Base-by-base conservation (phyloP, 192 early-diverging fungal species). In the Pilobolus umbonatus region DNA sequence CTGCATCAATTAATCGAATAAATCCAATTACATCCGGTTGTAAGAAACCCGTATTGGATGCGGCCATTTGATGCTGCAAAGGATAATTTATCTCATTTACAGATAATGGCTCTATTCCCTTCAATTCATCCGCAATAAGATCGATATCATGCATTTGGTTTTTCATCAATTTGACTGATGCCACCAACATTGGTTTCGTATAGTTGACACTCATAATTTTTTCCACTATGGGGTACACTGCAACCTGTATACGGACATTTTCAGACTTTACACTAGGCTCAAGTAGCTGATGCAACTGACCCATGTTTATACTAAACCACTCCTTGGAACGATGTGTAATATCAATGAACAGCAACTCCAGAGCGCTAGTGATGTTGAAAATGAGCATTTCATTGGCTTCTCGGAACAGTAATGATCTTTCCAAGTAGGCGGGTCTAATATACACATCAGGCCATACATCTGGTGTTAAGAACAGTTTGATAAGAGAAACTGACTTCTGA, bases 261-360 rank as follows among this genome's bases (percentile, higher is more conserved):
- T 96, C 94, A 1, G 82, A 83, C 5, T 79, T 71, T 14, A 93
- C 71, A 65, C 85, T 87, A 22, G 75, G 73, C 60, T 86, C 88
- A 32, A 94, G 48, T 11, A 80, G 68, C 52, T 78, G 77, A 35
- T 89, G 80, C 2, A 94, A 64, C 0, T 74, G 65, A 5, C 55
- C 61, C 28, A 92, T 68, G 57, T 90, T 85, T 44, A 67, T 64
- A 31, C 84, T 44, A 17, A 88, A 80, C 87, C 87, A 91, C 14
- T 78, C 69, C 0, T 64, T 45, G 2, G 80, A 65, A 35, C 86
- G 86, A 43, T 75, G 65, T 40, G 82, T 78, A 0, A 87, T 64
- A 22, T 86, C 69, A 9, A 78, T 69, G 14, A 74, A 50, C 31
- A 94, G 64, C 19, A 90, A 75, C 22, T 94, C 87, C 28, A 90